Percentiles rank a stretch among this genome's conserved stretches.
Conservation (phyloP, 805 yeast genomes). For the Ogataea dorogensis region DNA sequence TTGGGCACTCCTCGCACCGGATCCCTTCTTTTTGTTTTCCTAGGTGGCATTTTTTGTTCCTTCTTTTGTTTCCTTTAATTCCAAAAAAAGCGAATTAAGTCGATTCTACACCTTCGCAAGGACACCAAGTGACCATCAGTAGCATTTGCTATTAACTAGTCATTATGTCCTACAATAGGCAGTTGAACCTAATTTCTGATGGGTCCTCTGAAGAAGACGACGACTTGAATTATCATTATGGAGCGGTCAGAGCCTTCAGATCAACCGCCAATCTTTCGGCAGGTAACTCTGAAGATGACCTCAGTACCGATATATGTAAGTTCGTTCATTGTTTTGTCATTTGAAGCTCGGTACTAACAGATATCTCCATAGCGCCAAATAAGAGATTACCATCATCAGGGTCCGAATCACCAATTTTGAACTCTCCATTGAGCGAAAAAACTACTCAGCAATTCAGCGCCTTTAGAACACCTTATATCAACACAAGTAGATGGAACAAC, state of each 20-base stretch:
- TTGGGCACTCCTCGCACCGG: conserved; percentile 5
- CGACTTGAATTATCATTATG: conserved; percentile 8
- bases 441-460: conserved; percentile 39
- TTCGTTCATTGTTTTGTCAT: neutral
- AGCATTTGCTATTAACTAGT: neutral
- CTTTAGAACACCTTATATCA: conserved; percentile 44
- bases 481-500: conserved; percentile 44
- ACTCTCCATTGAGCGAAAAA: conserved; percentile 31
- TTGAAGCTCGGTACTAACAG: conserved; percentile 6
- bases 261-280: conserved; percentile 4
- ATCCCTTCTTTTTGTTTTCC: conserved; percentile 1
- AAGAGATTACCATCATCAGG: conserved; percentile 12
- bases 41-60: conserved; percentile 5
- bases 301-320: conserved; percentile 20
- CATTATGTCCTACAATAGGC: conserved; percentile 23
- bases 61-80: conserved; percentile 10
- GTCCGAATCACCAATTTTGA: conserved; percentile 20
- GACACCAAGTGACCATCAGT: conserved; percentile 1
- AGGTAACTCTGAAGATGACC: conserved; percentile 12
- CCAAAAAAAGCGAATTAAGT: neutral
- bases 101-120: neutral
- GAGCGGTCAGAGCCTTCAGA: conserved; percentile 6
- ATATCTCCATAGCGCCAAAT: conserved; percentile 21
- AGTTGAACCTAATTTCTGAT: conserved; percentile 18
- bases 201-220: conserved; percentile 21